These are phyloP conservation scores for Aegilops tauschii DNA, from an alignment of 176 grass and related monocot species.

Conservation along the genomic window DNA sequence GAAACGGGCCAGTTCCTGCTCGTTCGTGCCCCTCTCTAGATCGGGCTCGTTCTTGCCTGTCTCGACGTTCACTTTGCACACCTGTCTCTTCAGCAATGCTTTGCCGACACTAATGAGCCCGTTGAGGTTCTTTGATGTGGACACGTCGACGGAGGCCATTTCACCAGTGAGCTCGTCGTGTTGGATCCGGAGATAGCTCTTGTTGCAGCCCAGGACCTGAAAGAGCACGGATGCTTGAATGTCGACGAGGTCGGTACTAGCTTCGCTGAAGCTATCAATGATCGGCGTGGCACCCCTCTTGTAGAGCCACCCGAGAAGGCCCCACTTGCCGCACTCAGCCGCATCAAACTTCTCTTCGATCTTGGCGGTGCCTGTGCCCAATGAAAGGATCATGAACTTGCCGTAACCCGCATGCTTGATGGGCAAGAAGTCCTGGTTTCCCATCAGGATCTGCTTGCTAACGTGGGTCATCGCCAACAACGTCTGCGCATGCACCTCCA, in stretches of 20 bases:
- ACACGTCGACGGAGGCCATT: conserved; percentile 29
- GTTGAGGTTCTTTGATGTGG: conserved; percentile 31
- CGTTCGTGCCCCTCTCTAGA: background rate
- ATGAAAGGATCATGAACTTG: background rate
- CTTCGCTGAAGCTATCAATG: conserved; percentile 29
- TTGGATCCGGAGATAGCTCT: conserved; percentile 67
- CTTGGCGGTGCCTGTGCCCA: conserved; percentile 25
- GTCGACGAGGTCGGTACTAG: background rate
- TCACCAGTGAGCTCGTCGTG: conserved; percentile 33
- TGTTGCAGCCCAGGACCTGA: conserved; percentile 12
- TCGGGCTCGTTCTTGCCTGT: background rate
- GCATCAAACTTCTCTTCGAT: conserved; percentile 39
- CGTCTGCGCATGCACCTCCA: conserved; percentile 15
- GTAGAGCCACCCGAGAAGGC: conserved; percentile 53
- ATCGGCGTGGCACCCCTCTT: conserved; percentile 44
- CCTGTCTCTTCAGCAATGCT: conserved; percentile 22
- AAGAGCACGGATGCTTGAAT: background rate
- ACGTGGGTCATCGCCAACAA: conserved; percentile 52
- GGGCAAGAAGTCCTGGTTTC: background rate
- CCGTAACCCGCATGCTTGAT: background rate
- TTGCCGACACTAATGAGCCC: conserved; percentile 34
- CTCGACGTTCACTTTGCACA: conserved; percentile 39
- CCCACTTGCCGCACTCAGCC: conserved; percentile 28
- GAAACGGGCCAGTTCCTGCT: background rate
- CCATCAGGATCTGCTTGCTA: conserved; percentile 42